A percentile compares a stretch with the other conserved stretches of the same genome.
Conservation (phyloP, 345 rosid genomes). For the Hirschfeldia incana region DNA sequence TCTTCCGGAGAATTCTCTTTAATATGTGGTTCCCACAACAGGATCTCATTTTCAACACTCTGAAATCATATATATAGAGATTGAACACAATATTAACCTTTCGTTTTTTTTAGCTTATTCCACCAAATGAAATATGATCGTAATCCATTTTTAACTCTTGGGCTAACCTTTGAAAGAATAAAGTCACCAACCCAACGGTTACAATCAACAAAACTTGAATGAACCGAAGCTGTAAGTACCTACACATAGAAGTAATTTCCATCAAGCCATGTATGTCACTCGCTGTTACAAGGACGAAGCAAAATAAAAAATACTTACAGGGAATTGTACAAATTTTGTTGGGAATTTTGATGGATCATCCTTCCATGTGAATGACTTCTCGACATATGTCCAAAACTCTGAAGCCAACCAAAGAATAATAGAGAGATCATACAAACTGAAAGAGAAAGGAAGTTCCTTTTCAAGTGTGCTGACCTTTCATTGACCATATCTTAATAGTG, state of each 20-base stretch:
- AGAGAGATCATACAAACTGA: slow-evolving; percentile 50
- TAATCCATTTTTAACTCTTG: not conserved
- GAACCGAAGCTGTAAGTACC: slow-evolving; percentile 94
- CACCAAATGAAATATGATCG: slow-evolving; percentile 9
- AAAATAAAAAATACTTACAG: slow-evolving; percentile 54
- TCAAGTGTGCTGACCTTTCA: slow-evolving; percentile 63
- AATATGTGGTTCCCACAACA: slow-evolving; percentile 93
- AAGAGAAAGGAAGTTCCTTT: slow-evolving; percentile 1
- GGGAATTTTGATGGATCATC: slow-evolving; percentile 96
- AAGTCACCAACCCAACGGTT: slow-evolving; percentile 96
- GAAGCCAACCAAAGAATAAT: slow-evolving; percentile 27
- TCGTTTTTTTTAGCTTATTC: not conserved
- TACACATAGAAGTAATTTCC: slow-evolving; percentile 36
- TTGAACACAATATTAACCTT: slow-evolving; percentile 6
- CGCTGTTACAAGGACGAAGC: slow-evolving; percentile 45
- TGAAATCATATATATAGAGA: slow-evolving; percentile 32
- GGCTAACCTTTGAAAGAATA: slow-evolving; percentile 79
- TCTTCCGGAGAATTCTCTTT: slow-evolving; percentile 98
- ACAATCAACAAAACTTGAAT: slow-evolving; percentile 93
- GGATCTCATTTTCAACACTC: slow-evolving; percentile 97
- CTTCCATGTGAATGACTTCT: slow-evolving; percentile 92
- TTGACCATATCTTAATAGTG: slow-evolving; percentile 95
- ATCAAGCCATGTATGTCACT: not conserved
- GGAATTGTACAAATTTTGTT: slow-evolving; percentile 94
- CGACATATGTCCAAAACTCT: slow-evolving; percentile 98